Conservation (phyloP, 257 asterid genomes). For the Scutellaria baicalensis region DNA sequence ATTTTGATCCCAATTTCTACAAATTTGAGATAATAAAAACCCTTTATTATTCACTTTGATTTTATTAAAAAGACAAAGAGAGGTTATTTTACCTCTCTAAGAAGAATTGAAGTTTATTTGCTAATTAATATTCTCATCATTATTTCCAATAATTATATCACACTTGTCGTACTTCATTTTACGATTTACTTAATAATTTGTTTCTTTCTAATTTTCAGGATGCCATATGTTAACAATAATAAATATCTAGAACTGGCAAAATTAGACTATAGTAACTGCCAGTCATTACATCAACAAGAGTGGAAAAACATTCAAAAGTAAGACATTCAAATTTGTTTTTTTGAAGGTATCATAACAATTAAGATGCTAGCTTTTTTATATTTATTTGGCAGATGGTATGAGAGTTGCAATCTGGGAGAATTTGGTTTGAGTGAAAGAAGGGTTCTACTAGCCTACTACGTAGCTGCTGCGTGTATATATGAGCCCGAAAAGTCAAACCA, state of each 20-base stretch:
- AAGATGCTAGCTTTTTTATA: not conserved
- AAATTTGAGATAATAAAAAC: too few relatives aligned
- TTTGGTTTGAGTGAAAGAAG: slow-evolving; percentile 37
- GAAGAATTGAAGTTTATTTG: too few relatives aligned
- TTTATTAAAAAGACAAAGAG: too few relatives aligned
- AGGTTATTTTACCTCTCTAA: too few relatives aligned
- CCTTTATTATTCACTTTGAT: too few relatives aligned
- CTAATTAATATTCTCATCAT: too few relatives aligned
- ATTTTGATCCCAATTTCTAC: too few relatives aligned
- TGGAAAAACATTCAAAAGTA: slow-evolving; percentile 71
- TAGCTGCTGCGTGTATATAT: slow-evolving; percentile 50
- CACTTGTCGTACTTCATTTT: too few relatives aligned
- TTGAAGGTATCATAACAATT: not conserved
- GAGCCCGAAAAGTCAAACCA: slow-evolving; percentile 54
- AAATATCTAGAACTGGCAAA: slow-evolving; percentile 66
- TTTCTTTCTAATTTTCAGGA: slow-evolving; percentile 30
- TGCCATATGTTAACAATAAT: slow-evolving; percentile 65
- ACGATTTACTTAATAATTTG: not conserved
- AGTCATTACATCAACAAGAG: slow-evolving; percentile 56
- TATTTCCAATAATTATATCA: too few relatives aligned
- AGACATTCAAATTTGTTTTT: not conserved
- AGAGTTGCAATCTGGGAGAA: slow-evolving; percentile 27
- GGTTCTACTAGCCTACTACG: slow-evolving; percentile 30
- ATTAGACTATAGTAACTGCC: slow-evolving; percentile 67
- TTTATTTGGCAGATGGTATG: slow-evolving; percentile 51